Evolutionary conservation across 208 protist genomes (phyloP).

Genomic region (Borovskyia barvae): DNA sequence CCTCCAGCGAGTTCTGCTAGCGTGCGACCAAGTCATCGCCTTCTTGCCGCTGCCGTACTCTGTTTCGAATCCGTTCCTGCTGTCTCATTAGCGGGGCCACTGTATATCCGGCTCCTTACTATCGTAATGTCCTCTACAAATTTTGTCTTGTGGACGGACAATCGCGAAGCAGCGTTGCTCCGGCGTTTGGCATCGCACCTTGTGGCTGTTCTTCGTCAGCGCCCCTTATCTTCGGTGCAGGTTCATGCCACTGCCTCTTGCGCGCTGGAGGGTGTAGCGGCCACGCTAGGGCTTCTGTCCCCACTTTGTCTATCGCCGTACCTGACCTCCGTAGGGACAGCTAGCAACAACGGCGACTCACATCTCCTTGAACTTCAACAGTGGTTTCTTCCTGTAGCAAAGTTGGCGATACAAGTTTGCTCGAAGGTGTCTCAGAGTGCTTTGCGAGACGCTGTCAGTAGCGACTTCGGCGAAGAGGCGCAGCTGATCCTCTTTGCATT

Average conservation of each 20-base stretch:
- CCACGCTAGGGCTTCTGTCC: constrained; percentile 50
- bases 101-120: constrained; percentile 48
- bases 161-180: constrained; percentile 26
- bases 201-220: constrained; percentile 6
- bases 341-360: neutral
- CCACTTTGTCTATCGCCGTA: constrained; percentile 64
- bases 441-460: neutral
- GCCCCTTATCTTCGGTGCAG: neutral
- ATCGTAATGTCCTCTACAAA: constrained; percentile 37
- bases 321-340: constrained; percentile 4
- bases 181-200: constrained; percentile 24
- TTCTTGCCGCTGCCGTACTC: constrained; percentile 47
- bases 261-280: constrained; percentile 23
- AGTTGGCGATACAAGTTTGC: constrained; percentile 27
- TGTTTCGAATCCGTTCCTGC: constrained; percentile 14
- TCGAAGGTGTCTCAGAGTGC: constrained; percentile 1
- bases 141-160: constrained; percentile 56
- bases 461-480: constrained; percentile 11
- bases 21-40: constrained; percentile 42
- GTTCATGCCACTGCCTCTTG: neutral
- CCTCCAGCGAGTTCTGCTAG: neutral
- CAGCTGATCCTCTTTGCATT: constrained; percentile 62
- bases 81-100: constrained; percentile 9
- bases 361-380: constrained; percentile 33
- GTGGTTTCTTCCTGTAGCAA: constrained; percentile 34